Base-by-base conservation (phyloP, 306 rosid genomes). In the Glycine tomentella region DNA sequence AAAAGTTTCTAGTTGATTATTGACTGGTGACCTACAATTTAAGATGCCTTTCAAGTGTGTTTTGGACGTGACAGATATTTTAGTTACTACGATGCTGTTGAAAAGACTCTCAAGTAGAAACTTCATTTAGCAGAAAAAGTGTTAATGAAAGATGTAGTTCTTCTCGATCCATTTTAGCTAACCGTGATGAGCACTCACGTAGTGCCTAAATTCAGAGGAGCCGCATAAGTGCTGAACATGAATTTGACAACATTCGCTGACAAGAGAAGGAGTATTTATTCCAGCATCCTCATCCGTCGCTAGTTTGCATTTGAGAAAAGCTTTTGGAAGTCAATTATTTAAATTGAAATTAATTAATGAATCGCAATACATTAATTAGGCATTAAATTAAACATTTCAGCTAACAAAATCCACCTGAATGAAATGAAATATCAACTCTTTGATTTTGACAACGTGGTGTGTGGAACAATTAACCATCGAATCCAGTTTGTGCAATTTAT, bases 11-110 rank as follows among this genome's bases (percentile, higher is more conserved):
- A 61, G 50, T 38, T 49, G 13, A 76, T 77, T 62, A 33, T 33
- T 49, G 72, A 76, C 63, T 12, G 10, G 15, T 48, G 50, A 61
- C 7, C 44, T n/a, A n/a, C n/a, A n/a, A n/a, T n/a, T n/a, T n/a
- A n/a, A n/a, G n/a, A n/a, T n/a, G 56, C 13, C 34, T 74, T 74
- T 20, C 5, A 44, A 59, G 79, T 59, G 45, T 44, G n/a, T 58
- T 73, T 20, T 5, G 57, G 8, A 66, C 40, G 4, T 14, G 14
- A 57, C 14, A 36, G 7, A 40, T 56, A 15, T 10, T 42, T 55
- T 16, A 71, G 62, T 25, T 71, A 50, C 46, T 13, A 3, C 6
- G 42, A 13, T 49, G 76, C 34, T 8, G 0, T 42, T 14, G 16
- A 58, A 69, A 40, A 69, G 31, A 25, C 31, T 25, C 10, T 20